Percentiles rank a stretch among this genome's conserved stretches.
These are phyloP conservation scores for Aspergillus latus DNA, from an alignment of 2,329 filamentous ascomycete species.

Conservation along the genomic window DNA sequence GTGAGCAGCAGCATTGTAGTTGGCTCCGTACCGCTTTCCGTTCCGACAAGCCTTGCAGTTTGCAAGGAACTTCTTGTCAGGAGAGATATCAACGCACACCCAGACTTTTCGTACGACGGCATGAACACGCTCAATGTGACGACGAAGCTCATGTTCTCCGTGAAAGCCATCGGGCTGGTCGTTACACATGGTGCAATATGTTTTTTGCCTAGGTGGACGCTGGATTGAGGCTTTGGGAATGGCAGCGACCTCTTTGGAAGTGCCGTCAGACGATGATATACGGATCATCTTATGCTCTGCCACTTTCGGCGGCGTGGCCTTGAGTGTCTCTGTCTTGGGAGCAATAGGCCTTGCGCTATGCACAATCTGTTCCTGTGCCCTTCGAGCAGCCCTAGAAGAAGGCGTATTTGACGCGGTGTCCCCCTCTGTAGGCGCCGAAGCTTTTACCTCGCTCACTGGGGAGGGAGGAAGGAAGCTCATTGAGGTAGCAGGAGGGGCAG, in stretches of 20 bases:
- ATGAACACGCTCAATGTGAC: constrained; percentile 70
- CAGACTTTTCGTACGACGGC: constrained; percentile 58
- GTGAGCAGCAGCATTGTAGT: constrained; percentile 94
- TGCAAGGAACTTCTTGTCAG: constrained; percentile 64
- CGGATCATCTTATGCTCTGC: constrained; percentile 50
- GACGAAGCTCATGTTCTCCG: constrained; percentile 77
- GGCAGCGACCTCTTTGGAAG: constrained; percentile 55
- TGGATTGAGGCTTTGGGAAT: constrained; percentile 52
- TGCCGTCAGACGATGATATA: constrained; percentile 54
- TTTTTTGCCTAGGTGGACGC: constrained; percentile 59
- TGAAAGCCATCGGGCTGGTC: constrained; percentile 77
- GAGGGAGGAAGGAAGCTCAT: constrained; percentile 37
- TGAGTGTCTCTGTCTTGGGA: constrained; percentile 44
- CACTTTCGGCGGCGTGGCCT: constrained; percentile 32
- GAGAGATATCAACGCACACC: constrained; percentile 61
- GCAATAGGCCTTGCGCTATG: constrained; percentile 52
- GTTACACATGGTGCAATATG: constrained; percentile 68
- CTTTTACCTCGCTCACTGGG: constrained; percentile 51
- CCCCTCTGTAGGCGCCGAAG: constrained; percentile 51
- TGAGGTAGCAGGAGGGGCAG: constrained; percentile 36
- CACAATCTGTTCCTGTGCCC: constrained; percentile 47
- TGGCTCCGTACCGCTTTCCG: constrained; percentile 79
- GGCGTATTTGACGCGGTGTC: constrained; percentile 45
- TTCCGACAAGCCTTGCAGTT: constrained; percentile 81
- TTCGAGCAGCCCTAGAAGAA: constrained; percentile 48